phyloP scores from a whole-genome alignment of 2,329 filamentous ascomycete genomes.

The Ramularia endophylla region DNA sequence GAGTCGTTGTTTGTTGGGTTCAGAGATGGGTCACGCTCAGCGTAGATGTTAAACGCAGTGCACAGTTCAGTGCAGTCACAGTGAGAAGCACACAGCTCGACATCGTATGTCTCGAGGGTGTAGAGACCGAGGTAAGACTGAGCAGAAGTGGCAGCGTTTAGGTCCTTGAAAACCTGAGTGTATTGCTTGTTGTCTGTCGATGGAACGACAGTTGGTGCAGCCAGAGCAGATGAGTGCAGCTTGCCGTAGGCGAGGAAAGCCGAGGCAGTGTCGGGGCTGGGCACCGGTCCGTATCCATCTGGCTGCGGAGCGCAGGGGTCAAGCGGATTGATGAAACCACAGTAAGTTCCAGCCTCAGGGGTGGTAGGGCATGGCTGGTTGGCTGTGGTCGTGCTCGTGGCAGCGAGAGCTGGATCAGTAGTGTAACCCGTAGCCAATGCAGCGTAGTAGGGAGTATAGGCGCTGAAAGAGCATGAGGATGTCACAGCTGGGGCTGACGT shows the following conservation, averaged over 20 bases:
- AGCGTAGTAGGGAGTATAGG: constrained; percentile 21
- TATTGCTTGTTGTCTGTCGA: constrained; percentile 14
- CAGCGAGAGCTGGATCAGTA: constrained; percentile 19
- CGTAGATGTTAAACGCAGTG: constrained; percentile 20
- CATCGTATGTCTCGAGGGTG: constrained; percentile 20
- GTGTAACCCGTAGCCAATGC: constrained; percentile 21
- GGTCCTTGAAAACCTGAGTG: constrained; percentile 19
- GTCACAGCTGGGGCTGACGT: not conserved
- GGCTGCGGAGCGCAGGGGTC: constrained; percentile 35
- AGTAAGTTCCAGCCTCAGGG: constrained; percentile 31
- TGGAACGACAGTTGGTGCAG: constrained; percentile 20
- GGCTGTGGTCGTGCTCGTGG: constrained; percentile 19
- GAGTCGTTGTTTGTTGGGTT: constrained; percentile 20
- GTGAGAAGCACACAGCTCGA: constrained; percentile 15
- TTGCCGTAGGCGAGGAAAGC: constrained; percentile 8
- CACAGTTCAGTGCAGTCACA: constrained; percentile 20
- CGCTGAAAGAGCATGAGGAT: not conserved
- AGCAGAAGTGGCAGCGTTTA: constrained; percentile 14
- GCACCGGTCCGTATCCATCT: constrained; percentile 29
- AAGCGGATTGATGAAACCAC: constrained; percentile 35
- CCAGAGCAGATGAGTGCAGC: constrained; percentile 12
- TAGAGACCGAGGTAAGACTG: constrained; percentile 21
- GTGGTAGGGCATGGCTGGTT: constrained; percentile 25
- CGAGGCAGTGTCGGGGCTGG: not conserved
- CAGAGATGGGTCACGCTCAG: constrained; percentile 21